Evolutionary conservation across 495 filamentous ascomycete species (phyloP).

Genomic region (Aspergillus steynii): DNA sequence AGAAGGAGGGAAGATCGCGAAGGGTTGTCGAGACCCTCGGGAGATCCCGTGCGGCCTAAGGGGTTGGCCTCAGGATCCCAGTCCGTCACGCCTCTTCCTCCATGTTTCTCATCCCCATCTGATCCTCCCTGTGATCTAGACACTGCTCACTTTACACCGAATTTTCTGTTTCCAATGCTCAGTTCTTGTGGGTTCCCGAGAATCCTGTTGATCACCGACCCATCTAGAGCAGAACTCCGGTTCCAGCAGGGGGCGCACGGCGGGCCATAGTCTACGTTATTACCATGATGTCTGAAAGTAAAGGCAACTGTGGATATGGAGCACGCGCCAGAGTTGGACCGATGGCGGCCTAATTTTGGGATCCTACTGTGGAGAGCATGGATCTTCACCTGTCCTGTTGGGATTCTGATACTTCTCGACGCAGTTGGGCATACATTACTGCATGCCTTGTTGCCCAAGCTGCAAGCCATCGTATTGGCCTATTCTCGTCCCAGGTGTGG

Average conservation of each 20-base stretch:
- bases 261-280: background rate
- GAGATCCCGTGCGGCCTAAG: background rate
- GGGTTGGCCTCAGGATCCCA: background rate
- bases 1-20: background rate
- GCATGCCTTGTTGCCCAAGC: conserved; percentile 34
- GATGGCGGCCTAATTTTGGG: conserved; percentile 22
- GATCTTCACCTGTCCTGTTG: conserved; percentile 15
- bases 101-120: background rate
- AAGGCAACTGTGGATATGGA: background rate
- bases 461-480: conserved; percentile 20
- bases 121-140: background rate
- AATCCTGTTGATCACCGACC: background rate
- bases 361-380: conserved; percentile 20
- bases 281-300: background rate
- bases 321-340: conserved; percentile 4
- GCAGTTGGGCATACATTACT: conserved; percentile 34
- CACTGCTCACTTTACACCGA: background rate
- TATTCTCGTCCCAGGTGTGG: conserved; percentile 12
- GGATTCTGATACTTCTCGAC: conserved; percentile 15
- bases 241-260: background rate
- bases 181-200: background rate
- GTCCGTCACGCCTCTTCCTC: too few species aligned
- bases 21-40: background rate
- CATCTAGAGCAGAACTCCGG: background rate
- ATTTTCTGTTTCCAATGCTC: background rate